Evolutionary conservation across 805 yeast species (phyloP), one percentile per base, ranked within the genome.

Genomic region (Suhomyces pyralidae): DNA sequence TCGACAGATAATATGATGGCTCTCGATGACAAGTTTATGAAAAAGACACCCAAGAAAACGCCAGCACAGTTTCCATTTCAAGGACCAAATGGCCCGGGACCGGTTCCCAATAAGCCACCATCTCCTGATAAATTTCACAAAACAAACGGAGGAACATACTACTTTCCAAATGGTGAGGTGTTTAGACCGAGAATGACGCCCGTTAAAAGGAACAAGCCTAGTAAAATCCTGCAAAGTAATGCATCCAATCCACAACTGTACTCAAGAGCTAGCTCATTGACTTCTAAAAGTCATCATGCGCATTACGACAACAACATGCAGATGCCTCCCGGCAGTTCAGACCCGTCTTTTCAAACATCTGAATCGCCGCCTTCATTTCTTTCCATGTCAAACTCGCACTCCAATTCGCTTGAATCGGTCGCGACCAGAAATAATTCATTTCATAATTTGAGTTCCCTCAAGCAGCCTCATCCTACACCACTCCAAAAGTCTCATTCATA

Each of bases 141-240:
- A 49, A 51, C 56, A 9, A 49, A 51, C 49, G 51, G 49, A 17
- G 67, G 74, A 9, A 55, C 71, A 14, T 76, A 65, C 58, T 73
- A 68, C 55, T 80, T 80, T 59, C 83, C 83, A 14, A 80, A 80
- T 60, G 84, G 84, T 47, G 84, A 80, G 58, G 70, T 79, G 2
- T 80, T 80, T 61, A 65, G 78, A 34, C 83, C 83, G 1, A 61
- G 83, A 40, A 63, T 61, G 44, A 67, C 70, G 10, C 79, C 79
- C 1, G 53, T 68, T n/a, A 72, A 68, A 46, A 65, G 80, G 50
- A 59, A 68, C 28, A 67, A 74, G 49, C 81, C 81, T 7, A 58
- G 59, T 40, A 73, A 69, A 57, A 54, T 66, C 45, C 49, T 40
- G 52, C 43, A 44, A 43, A 46, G 32, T 10, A n/a, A 25, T 20